Base-by-base conservation (phyloP, 192 early-diverging fungal species). In the Piromyces finnis region DNA sequence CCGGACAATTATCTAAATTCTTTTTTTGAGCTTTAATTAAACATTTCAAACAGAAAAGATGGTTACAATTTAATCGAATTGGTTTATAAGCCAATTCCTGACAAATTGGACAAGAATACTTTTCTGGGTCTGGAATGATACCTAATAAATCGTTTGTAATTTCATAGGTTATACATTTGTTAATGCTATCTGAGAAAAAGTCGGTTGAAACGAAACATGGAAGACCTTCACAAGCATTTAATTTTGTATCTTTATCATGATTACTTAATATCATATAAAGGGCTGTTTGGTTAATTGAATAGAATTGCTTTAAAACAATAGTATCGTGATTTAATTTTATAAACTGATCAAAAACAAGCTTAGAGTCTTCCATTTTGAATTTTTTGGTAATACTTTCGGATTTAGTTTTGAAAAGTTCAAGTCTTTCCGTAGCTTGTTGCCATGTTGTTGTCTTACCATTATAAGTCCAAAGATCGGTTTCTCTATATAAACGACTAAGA, bases 181-280 rank as follows among this genome's bases (percentile, higher is more conserved):
- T 87, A 36, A 92, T 82, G 29, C 85, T 87, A 77, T 87, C 86
- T 15, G 81, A 83, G 80, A 88, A 86, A 0, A 83, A 81, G 77
- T 91, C 83, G 1, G 83, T 83, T 59, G 85, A 81, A 11, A 89
- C 81, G 79, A 92, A 86, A 26, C 78, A 79, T 28, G 87, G 84
- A 80, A 91, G 91, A 30, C 85, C 87, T 16, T 81, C 77, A 28
- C 85, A 87, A 0, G 51, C 51, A 68, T 17, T 68, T 77, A 96
- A 83, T 28, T 90, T 89, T 13, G 92, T 94, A 28, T 90, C 88
- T 81, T 96, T 96, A 83, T 96, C 94, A 82, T 96, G 94, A 82
- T 96, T 94, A 82, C 95, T 96, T 30, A 96, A 83, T 27, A 96
- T 94, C 83, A 95, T 96, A 51, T 87, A 88, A 81, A 92, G 91